These are phyloP conservation scores for Aspergillus haitiensis DNA, from an alignment of 495 filamentous ascomycete species.

Conservation along the genomic window DNA sequence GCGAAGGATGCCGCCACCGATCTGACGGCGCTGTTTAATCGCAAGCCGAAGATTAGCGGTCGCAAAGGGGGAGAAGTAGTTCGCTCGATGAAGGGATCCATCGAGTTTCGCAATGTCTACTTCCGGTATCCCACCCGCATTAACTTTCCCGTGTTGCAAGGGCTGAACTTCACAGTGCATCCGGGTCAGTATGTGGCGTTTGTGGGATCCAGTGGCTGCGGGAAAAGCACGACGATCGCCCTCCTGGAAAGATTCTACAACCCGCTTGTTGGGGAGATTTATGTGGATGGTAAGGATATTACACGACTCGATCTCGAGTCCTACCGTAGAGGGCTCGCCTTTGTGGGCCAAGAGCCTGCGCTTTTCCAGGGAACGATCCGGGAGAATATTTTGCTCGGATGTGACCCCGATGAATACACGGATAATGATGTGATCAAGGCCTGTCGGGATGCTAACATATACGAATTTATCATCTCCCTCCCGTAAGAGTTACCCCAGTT, in stretches of 20 bases:
- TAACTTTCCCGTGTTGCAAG: constrained; percentile 71
- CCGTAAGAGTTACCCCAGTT: constrained; percentile 36
- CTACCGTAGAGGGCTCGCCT: constrained; percentile 73
- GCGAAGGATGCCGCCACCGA: constrained; percentile 74
- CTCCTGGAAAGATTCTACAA: constrained; percentile 86
- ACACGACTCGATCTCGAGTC: constrained; percentile 67
- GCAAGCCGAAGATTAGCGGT: constrained; percentile 70
- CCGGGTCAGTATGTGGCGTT: constrained; percentile 78
- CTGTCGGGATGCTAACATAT: constrained; percentile 88
- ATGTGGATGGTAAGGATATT: constrained; percentile 72
- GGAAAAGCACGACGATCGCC: constrained; percentile 77
- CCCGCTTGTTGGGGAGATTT: constrained; percentile 65
- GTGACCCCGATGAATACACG: constrained; percentile 55
- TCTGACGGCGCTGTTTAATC: constrained; percentile 67
- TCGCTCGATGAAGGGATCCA: constrained; percentile 56
- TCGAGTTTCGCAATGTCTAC: constrained; percentile 77
- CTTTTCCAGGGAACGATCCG: constrained; percentile 81
- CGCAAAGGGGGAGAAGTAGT: constrained; percentile 69
- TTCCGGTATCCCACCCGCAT: constrained; percentile 79
- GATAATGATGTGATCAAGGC: constrained; percentile 69
- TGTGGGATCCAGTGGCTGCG: constrained; percentile 78
- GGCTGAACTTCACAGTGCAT: constrained; percentile 65
- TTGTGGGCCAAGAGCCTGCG: constrained; percentile 84
- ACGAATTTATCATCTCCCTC: constrained; percentile 78
- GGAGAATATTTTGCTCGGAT: constrained; percentile 77